These are phyloP conservation scores for Xerophyta viscosa DNA, from an alignment of 106 monocot genomes.

Conservation along the genomic window DNA sequence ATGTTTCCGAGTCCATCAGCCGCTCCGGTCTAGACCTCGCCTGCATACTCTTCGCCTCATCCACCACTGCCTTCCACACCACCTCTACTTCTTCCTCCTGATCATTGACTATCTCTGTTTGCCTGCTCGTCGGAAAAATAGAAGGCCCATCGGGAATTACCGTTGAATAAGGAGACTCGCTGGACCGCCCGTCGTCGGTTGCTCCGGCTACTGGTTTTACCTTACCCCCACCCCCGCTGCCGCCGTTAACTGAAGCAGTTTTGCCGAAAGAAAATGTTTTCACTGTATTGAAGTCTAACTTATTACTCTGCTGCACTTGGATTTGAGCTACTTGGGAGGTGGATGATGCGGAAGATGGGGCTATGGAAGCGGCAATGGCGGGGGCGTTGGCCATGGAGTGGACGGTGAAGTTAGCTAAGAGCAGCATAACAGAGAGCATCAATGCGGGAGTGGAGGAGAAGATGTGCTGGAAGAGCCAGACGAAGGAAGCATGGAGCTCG, in stretches of 20 bases:
- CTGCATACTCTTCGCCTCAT: slow-evolving; percentile 5
- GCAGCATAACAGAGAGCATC: slow-evolving; percentile 73
- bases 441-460: slow-evolving; percentile 59
- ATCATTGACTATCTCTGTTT: too few species aligned
- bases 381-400: slow-evolving; percentile 40
- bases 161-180: neutral
- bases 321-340: neutral
- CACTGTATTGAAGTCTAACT: slow-evolving; percentile 8
- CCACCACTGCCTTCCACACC: slow-evolving; percentile 3
- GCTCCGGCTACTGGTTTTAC: slow-evolving; percentile 4
- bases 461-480: slow-evolving; percentile 75
- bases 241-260: slow-evolving; percentile 26
- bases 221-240: slow-evolving; percentile 18
- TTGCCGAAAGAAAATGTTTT: slow-evolving; percentile 23
- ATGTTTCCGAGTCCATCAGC: neutral
- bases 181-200: slow-evolving; percentile 3
- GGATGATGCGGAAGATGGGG: neutral
- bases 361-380: slow-evolving; percentile 19
- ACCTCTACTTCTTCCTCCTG: neutral
- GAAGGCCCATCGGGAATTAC: neutral
- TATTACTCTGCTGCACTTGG: neutral
- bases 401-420: slow-evolving; percentile 74
- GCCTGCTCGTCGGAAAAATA: neutral
- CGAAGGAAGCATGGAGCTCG: slow-evolving; percentile 70
- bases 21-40: neutral